Evolutionary conservation across 176 grass and related monocot species (phyloP).

Genomic region (Saccharum spontaneum): DNA sequence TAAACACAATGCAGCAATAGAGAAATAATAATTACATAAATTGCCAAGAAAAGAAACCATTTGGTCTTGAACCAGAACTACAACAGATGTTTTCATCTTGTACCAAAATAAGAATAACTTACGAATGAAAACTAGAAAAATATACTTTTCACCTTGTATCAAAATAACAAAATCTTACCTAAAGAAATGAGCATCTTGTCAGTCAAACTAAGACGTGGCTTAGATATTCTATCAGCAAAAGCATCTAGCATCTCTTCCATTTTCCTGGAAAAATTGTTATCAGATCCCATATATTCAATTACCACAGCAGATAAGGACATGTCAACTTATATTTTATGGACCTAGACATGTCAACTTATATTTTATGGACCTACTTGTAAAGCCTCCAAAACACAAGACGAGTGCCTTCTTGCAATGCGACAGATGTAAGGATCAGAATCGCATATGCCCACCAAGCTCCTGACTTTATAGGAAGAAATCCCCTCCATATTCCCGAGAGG

Average conservation of each 20-base stretch:
- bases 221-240: slow-evolving; percentile 88
- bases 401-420: slow-evolving; percentile 74
- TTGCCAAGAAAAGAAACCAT: neutral
- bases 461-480: slow-evolving; percentile 79
- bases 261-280: slow-evolving; percentile 64
- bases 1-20: neutral
- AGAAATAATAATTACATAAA: neutral
- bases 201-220: slow-evolving; percentile 74
- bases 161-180: slow-evolving; percentile 47
- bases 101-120: slow-evolving; percentile 28
- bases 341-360: slow-evolving; percentile 28
- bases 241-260: slow-evolving; percentile 89
- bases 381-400: slow-evolving; percentile 90
- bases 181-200: slow-evolving; percentile 93
- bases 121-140: slow-evolving; percentile 16
- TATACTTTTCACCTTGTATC: neutral
- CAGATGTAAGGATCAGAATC: slow-evolving; percentile 78
- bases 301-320: neutral
- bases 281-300: slow-evolving; percentile 8
- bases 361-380: slow-evolving; percentile 74
- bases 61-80: neutral
- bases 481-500: slow-evolving; percentile 82
- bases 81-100: neutral
- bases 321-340: slow-evolving; percentile 9
- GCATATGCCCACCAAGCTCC: slow-evolving; percentile 65